Conservation (phyloP, 306 rosid genomes). For the Ammopiptanthus mongolicus region DNA sequence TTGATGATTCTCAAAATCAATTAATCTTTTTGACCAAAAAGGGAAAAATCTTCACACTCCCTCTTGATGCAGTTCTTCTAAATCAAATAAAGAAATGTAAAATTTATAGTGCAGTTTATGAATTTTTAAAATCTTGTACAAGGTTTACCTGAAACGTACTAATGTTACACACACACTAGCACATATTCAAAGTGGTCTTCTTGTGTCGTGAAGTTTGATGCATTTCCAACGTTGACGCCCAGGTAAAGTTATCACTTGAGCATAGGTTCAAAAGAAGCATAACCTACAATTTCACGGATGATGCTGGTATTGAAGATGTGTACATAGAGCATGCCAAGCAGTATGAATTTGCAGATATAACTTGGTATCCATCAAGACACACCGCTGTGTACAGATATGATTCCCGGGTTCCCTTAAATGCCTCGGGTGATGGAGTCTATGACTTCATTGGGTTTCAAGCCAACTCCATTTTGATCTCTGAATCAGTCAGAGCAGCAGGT, state of each 20-base stretch:
- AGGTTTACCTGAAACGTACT: neutral
- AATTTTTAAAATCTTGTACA: neutral
- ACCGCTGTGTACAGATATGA: conserved; percentile 65
- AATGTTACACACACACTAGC: neutral
- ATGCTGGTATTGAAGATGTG: conserved; percentile 36
- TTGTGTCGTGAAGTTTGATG: neutral
- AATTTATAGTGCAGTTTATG: neutral
- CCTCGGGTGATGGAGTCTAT: conserved; percentile 43
- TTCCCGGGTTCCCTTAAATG: conserved; percentile 44
- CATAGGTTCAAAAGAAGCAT: conserved; percentile 65
- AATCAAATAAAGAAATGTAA: neutral
- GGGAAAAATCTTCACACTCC: neutral
- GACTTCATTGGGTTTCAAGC: conserved; percentile 75
- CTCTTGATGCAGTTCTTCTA: neutral
- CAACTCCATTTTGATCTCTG: conserved; percentile 38
- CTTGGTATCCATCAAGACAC: conserved; percentile 69
- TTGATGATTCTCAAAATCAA: neutral
- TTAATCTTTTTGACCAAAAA: neutral
- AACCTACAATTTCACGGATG: conserved; percentile 46
- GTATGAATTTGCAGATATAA: conserved; percentile 66
- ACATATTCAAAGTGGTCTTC: neutral
- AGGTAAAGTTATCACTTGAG: conserved; percentile 66
- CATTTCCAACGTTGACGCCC: neutral
- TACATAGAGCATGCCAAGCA: conserved; percentile 49
- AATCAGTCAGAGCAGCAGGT: conserved; percentile 57